A percentile compares a stretch with the other conserved stretches of the same genome.
Conservation (phyloP, 345 rosid genomes). For the Aethionema arabicum region DNA sequence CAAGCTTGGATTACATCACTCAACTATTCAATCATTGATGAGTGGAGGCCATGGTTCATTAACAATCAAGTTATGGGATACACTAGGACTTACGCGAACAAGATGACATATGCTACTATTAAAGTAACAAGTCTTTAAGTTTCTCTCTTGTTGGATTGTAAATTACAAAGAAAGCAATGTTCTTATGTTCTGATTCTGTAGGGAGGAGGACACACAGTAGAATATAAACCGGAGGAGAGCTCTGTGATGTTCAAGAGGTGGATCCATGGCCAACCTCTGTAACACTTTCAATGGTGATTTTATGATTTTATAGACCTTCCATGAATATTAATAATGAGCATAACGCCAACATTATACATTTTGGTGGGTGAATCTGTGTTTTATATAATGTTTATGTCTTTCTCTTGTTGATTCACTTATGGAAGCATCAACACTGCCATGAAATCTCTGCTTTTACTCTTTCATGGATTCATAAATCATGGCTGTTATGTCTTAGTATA, state of each 20-base stretch:
- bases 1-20: too few species aligned
- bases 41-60: conserved; percentile 65
- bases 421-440: too few species aligned
- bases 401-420: too few species aligned
- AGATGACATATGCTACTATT: conserved; percentile 71
- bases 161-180: background rate
- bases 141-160: background rate
- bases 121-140: conserved; percentile 45
- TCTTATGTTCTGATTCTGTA: background rate
- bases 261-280: conserved; percentile 29
- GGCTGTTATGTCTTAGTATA: too few species aligned
- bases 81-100: conserved; percentile 63
- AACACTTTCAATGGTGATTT: background rate
- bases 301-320: too few species aligned
- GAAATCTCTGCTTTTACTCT: too few species aligned
- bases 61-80: conserved; percentile 62
- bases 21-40: conserved; percentile 29
- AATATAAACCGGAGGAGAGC: conserved; percentile 22
- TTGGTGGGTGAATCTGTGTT: too few species aligned
- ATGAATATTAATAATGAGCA: too few species aligned
- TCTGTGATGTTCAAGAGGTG: conserved; percentile 30
- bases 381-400: too few species aligned
- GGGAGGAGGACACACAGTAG: conserved; percentile 36
- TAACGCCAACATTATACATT: too few species aligned
- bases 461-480: too few species aligned